Evolutionary conservation across 768 basidiomycete species (phyloP), one percentile per base, ranked within the genome.

Genomic region (Lactarius hatsudake): DNA sequence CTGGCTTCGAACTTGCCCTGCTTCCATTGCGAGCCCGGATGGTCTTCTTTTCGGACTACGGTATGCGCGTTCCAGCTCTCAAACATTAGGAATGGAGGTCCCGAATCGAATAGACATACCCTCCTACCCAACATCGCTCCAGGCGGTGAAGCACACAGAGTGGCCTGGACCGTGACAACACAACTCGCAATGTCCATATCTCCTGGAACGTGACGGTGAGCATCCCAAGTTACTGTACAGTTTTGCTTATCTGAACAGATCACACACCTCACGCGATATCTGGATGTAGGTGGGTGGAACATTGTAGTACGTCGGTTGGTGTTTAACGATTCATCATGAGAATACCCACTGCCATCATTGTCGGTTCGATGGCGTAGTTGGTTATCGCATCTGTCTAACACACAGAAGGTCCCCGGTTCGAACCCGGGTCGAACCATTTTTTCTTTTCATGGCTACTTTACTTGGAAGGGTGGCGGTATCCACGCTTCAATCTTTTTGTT

Each of bases 331-430:
- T 12, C 15, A 61, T 61, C 0, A 48, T 56, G 1, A 8, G 10
- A 10, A 13, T 51, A 32, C 34, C 2, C 40, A 6, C 15, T 2
- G 0, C 2, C 4, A 40, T 20, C 34, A 66, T 77, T 76, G 51
- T n/a, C n/a, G 69, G 70, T 70, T 63, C 70, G 84, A 85, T 86
- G 85, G 85, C 83, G 85, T 86, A 86, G 85, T 86, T 86, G 86
- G 85, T 86, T 87, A 86, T 86, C 85, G 84, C 86, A 85, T 87
- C 84, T 86, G 85, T 86, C 86, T 86, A 85, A 87, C 85, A 87
- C 70, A 71, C 70, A 71, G 70, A 71, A 71, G 70, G 70, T 60
- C 70, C 68, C 63, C 70, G 63, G 70, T 71, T 71, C 70, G 70
- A 71, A 26, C 70, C 70, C 62, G 70, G 70, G 70, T 63, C 70